These are phyloP conservation scores for Beta lomatogona DNA, from an alignment of 179 eudicot species.

Conservation along the genomic window DNA sequence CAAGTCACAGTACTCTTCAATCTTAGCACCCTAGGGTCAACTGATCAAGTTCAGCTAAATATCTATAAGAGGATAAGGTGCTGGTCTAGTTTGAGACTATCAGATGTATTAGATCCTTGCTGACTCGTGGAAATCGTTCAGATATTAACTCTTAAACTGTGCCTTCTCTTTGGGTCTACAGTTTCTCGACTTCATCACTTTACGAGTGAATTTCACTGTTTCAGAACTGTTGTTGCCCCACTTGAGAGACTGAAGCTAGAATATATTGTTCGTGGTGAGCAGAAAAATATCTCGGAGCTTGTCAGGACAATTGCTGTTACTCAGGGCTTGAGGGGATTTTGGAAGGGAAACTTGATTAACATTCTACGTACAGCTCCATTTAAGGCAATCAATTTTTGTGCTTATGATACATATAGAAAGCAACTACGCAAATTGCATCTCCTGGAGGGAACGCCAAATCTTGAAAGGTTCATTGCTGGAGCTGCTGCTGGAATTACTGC, in stretches of 20 bases:
- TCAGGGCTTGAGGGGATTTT: conserved; percentile 88
- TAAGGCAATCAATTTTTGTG: conserved; percentile 86
- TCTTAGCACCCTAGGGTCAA: neutral
- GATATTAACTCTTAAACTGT: neutral
- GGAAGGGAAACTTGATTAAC: conserved; percentile 97
- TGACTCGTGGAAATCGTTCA: neutral
- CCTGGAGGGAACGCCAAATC: conserved; percentile 63
- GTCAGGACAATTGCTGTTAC: conserved; percentile 60
- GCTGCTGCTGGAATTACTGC: conserved; percentile 98
- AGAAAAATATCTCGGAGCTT: conserved; percentile 65
- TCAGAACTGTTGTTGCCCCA: conserved; percentile 95
- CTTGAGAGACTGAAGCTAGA: conserved; percentile 97
- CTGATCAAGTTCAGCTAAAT: neutral
- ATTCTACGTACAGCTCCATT: conserved; percentile 92
- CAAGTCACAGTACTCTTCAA: neutral
- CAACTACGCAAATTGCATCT: conserved; percentile 61
- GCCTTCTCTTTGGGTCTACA: conserved; percentile 28
- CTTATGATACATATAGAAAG: conserved; percentile 81
- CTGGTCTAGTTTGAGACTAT: neutral
- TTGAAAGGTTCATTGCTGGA: conserved; percentile 88
- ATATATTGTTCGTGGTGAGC: conserved; percentile 92
- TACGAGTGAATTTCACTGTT: conserved; percentile 35
- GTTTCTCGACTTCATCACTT: conserved; percentile 33
- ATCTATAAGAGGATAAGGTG: neutral
- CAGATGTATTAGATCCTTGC: neutral